These are phyloP conservation scores for Pseudocercospora eumusae DNA, from an alignment of 2,329 filamentous ascomycete species.

Conservation along the genomic window DNA sequence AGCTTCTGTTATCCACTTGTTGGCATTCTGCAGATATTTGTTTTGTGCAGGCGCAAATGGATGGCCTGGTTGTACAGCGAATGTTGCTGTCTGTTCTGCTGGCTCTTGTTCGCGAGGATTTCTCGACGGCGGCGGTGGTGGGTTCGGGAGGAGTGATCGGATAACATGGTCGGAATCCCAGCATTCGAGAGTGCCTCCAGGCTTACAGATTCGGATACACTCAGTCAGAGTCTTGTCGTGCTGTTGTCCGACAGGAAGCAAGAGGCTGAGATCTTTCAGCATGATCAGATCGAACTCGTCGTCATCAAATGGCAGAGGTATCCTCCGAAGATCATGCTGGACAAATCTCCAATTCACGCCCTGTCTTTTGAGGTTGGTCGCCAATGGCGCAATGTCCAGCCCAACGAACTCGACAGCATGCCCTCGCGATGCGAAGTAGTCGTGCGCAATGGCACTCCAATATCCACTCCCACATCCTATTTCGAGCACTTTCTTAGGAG, in stretches of 20 bases:
- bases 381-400: conserved; percentile 75
- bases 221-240: conserved; percentile 67
- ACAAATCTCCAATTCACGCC: conserved; percentile 88
- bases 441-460: conserved; percentile 86
- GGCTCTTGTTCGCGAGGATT: conserved; percentile 64
- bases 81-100: conserved; percentile 72
- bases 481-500: conserved; percentile 78
- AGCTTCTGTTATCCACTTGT: conserved; percentile 75
- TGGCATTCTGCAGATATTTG: conserved; percentile 78
- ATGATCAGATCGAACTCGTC: conserved; percentile 86
- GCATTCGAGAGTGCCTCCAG: conserved; percentile 78
- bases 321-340: conserved; percentile 76
- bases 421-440: conserved; percentile 70
- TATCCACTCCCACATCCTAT: conserved; percentile 84
- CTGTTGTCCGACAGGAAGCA: conserved; percentile 58
- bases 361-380: conserved; percentile 64
- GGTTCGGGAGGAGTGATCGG: conserved; percentile 78
- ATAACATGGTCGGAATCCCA: conserved; percentile 89
- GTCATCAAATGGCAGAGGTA: conserved; percentile 75
- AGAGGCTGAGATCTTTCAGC: conserved; percentile 77
- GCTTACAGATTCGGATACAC: conserved; percentile 71
- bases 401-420: conserved; percentile 77
- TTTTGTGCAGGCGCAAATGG: conserved; percentile 80
- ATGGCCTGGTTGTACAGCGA: conserved; percentile 78
- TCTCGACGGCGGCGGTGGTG: conserved; percentile 59